Percentiles rank a stretch among this genome's conserved stretches.
Evolutionary conservation across 176 grass and related monocot genomes (phyloP).

Genomic region (Avena sativa): DNA sequence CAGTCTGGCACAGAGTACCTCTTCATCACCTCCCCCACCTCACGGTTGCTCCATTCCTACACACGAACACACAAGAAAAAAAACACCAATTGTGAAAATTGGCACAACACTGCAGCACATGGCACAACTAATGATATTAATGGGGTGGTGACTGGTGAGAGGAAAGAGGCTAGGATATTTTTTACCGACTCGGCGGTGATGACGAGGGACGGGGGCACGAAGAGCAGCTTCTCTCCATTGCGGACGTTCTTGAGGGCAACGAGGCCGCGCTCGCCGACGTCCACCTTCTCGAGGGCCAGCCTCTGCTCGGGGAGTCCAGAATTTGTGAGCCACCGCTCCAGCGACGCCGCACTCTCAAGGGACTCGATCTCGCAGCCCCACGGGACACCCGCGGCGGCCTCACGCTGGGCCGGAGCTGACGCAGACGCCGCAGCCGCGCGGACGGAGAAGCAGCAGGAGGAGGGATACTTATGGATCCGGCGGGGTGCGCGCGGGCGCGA

Average conservation of each 20-base stretch:
- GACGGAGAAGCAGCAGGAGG: constrained; percentile 8
- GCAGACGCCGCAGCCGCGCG: constrained; percentile 42
- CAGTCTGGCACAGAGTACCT: constrained; percentile 88
- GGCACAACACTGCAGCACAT: neutral
- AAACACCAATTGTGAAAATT: neutral
- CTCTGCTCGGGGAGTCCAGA: constrained; percentile 83
- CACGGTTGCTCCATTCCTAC: constrained; percentile 76
- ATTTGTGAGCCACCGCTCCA: constrained; percentile 81
- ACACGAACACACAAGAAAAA: constrained; percentile 32
- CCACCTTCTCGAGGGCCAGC: constrained; percentile 71
- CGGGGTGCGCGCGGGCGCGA: constrained; percentile 28
- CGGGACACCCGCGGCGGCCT: constrained; percentile 41
- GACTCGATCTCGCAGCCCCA: constrained; percentile 98
- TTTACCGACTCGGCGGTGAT: constrained; percentile 82
- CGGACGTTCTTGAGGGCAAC: constrained; percentile 90
- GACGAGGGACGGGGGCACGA: constrained; percentile 93
- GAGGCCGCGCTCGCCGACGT: constrained; percentile 88
- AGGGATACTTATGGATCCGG: neutral
- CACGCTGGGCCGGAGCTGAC: constrained; percentile 39
- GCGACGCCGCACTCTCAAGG: constrained; percentile 74
- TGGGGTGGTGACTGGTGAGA: neutral
- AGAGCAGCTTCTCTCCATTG: constrained; percentile 96
- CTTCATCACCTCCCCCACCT: constrained; percentile 75
- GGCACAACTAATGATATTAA: neutral
- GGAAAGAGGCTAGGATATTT: neutral